A percentile compares a stretch with the other conserved stretches of the same genome.
phyloP scores from a whole-genome alignment of 176 grass and related monocot species.

The Microstegium vimineum region DNA sequence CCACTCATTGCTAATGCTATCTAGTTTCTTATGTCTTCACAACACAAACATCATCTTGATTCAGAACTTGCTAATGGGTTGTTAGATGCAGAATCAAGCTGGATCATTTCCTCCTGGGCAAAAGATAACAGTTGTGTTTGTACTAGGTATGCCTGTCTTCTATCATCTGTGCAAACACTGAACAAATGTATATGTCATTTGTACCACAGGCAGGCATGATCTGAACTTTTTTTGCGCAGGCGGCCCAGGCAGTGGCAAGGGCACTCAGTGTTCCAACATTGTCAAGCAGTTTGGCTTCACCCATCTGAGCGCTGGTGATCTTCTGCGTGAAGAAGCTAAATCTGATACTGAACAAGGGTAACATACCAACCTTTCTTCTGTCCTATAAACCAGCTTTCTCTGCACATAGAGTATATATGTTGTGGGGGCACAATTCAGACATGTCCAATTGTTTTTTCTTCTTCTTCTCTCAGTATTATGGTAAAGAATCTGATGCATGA shows the following conservation, averaged over 20 bases:
- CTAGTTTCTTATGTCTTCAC: no score
- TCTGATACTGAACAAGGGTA: slow-evolving; percentile 59
- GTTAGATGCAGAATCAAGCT: slow-evolving; percentile 21
- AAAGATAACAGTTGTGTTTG: slow-evolving; percentile 54
- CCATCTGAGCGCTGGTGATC: slow-evolving; percentile 62
- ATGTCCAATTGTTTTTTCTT: neutral
- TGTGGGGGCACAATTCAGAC: slow-evolving; percentile 4
- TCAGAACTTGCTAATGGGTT: neutral
- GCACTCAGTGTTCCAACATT: slow-evolving; percentile 66
- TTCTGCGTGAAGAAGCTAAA: slow-evolving; percentile 54
- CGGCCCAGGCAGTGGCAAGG: slow-evolving; percentile 70
- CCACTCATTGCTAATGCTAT: no score
- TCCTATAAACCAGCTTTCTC: neutral
- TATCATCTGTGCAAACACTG: neutral
- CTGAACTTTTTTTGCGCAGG: slow-evolving; percentile 22
- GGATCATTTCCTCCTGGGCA: slow-evolving; percentile 31
- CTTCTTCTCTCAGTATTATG: slow-evolving; percentile 48
- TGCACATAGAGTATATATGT: neutral
- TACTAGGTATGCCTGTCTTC: slow-evolving; percentile 39
- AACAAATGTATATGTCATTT: neutral
- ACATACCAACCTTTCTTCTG: neutral
- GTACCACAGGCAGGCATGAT: neutral
- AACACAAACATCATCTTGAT: neutral
- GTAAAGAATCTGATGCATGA: slow-evolving; percentile 73
- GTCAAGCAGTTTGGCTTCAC: slow-evolving; percentile 57